Conservation (phyloP, 1,284 basidiomycete genomes). For the Malassezia arunalokei region DNA sequence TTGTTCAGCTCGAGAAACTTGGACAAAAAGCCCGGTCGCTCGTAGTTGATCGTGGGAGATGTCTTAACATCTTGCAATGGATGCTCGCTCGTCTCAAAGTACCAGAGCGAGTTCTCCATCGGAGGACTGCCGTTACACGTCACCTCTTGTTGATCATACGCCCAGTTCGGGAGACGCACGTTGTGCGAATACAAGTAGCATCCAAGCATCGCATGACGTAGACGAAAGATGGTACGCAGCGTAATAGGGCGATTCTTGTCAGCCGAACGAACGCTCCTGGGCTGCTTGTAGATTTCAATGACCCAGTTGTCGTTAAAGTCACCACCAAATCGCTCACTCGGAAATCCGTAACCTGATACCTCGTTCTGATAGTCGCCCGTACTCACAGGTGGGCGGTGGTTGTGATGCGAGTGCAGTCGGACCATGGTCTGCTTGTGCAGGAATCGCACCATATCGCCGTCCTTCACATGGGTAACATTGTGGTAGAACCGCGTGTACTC, state of each 20-base stretch:
- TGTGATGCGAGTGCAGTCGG: conserved; percentile 83
- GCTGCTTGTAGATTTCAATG: conserved; percentile 63
- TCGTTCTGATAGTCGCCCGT: conserved; percentile 99
- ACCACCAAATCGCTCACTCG: conserved; percentile 48
- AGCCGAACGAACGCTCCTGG: conserved; percentile 35
- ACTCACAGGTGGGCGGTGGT: conserved; percentile 75
- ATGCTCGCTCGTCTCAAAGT: conserved; percentile 74
- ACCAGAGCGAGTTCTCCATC: conserved; percentile 82
- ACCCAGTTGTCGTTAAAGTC: conserved; percentile 93
- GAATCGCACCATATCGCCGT: conserved; percentile 66
- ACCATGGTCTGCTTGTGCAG: conserved; percentile 71
- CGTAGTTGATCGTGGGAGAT: conserved; percentile 56
- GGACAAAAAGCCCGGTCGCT: conserved; percentile 66
- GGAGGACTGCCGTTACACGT: conserved; percentile 96
- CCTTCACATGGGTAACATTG: conserved; percentile 55
- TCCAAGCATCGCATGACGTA: conserved; percentile 73
- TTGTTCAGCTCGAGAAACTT: conserved; percentile 86
- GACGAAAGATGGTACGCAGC: conserved; percentile 67
- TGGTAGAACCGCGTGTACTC: conserved; percentile 26
- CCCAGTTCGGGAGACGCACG: conserved; percentile 94
- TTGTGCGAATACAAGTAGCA: conserved; percentile 98
- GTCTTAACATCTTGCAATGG: conserved; percentile 39
- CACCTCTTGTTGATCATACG: conserved; percentile 89
- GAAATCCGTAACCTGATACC: conserved; percentile 74
- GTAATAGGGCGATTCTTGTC: conserved; percentile 59